phyloP scores from a whole-genome alignment of 768 basidiomycete genomes.

The Collybiopsis luxurians region DNA sequence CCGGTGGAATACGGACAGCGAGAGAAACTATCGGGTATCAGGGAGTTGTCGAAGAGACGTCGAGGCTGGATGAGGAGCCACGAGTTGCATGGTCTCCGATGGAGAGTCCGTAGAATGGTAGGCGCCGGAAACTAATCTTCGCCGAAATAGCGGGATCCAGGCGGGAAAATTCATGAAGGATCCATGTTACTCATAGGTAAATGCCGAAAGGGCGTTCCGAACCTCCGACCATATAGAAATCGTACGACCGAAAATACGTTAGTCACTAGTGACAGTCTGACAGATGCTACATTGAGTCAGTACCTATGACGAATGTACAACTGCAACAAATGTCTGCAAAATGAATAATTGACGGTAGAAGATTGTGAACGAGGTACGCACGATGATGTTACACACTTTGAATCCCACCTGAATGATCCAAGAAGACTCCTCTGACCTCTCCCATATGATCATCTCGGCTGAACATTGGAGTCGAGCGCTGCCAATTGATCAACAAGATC shows the following conservation, averaged over 20 bases:
- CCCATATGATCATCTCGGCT: neutral
- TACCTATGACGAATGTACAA: neutral
- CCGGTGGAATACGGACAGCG: too few species aligned
- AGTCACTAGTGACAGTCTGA: too few species aligned
- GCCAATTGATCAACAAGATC: constrained; percentile 81
- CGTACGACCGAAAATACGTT: too few species aligned
- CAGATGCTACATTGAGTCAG: too few species aligned
- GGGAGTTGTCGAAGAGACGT: too few species aligned
- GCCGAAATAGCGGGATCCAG: neutral
- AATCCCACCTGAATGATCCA: too few species aligned
- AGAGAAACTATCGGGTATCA: too few species aligned
- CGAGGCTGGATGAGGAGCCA: too few species aligned
- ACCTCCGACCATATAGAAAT: neutral
- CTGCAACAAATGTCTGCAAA: neutral
- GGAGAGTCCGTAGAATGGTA: neutral
- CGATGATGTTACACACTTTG: neutral
- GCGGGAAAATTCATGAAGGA: neutral
- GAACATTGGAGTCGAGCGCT: constrained; percentile 46
- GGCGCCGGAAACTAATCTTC: neutral
- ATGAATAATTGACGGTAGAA: neutral
- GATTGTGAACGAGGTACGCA: neutral
- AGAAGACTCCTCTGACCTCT: neutral
- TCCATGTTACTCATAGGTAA: neutral
- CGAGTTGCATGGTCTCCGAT: too few species aligned
- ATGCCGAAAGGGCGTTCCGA: neutral